Evolutionary conservation across 1,139 yeast genomes (phyloP), one percentile per base, ranked within the genome.

Genomic region (Pichia sp.): DNA sequence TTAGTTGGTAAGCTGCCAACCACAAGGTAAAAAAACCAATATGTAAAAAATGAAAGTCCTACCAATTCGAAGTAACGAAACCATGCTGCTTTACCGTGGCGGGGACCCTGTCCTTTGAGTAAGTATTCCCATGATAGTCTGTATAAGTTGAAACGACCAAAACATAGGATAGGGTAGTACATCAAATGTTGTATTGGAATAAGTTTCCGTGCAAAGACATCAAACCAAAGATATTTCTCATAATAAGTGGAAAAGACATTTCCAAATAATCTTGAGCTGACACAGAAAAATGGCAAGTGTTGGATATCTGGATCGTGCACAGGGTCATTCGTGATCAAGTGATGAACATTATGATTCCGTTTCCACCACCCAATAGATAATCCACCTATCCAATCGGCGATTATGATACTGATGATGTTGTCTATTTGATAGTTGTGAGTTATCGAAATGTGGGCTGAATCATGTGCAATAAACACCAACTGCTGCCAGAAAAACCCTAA

Each of bases 311-410:
- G 97, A 66, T 90, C 97, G 67, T 90, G 96, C 1, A 86, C 85
- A 0, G 97, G 97, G 65, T 90, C 96, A 69, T 90, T 90, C 15
- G 97, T 87, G 54, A 90, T 78, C 55, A 90, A 72, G 70, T 90
- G 97, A 68, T 90, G 97, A 26, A 90, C 95, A 67, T 90, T 90
- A 70, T 90, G 97, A 69, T 87, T 90, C 52, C 93, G 77, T 65
- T 90, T 90, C 97, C 97, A 90, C 97, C 97, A 90, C 1, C 96
- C 96, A 42, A 89, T 69, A 52, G 96, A 87, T 52, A 90, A 74
- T 0, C 97, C 97, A n/a, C 97, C 97, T 55, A 84, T 71, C 75
- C 79, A 89, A 61, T 87, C 82, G 1, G 96, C 96, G 51, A 90
- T 74, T 1, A 82, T 46, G 70, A 84, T 81, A 1, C 96, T 96